A percentile compares a stretch with the other conserved stretches of the same genome.
These are phyloP conservation scores for Rugonectria rugulosa DNA, from an alignment of 2,329 filamentous ascomycete species.

Conservation along the genomic window DNA sequence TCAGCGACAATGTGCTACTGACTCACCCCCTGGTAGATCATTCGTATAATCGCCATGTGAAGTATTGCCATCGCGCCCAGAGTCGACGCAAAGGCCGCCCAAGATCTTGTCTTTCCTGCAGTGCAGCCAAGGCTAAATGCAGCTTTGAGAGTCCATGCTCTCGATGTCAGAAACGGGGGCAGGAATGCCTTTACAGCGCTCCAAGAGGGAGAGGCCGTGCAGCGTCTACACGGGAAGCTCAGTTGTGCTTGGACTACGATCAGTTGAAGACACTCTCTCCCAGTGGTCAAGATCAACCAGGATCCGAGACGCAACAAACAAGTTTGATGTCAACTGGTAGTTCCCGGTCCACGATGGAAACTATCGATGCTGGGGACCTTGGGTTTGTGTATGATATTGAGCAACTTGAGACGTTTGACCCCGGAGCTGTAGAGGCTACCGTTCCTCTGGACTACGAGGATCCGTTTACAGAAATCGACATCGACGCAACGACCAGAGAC, in stretches of 20 bases:
- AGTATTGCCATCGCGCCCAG: constrained; percentile 37
- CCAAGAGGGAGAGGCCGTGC: fast-evolving
- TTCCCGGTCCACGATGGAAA: too few species aligned
- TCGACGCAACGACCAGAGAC: background rate
- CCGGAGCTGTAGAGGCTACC: too few species aligned
- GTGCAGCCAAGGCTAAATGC: constrained; percentile 35
- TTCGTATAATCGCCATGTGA: constrained; percentile 35
- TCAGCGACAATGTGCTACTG: background rate
- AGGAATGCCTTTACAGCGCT: constrained; percentile 26
- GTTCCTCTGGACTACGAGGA: too few species aligned
- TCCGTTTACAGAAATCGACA: background rate
- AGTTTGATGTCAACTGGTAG: too few species aligned
- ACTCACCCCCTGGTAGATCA: constrained; percentile 21
- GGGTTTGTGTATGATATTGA: too few species aligned
- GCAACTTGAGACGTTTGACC: too few species aligned
- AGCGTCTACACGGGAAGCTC: background rate
- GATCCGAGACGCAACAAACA: background rate
- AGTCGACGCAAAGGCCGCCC: constrained; percentile 33
- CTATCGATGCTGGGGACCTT: too few species aligned
- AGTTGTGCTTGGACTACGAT: too few species aligned
- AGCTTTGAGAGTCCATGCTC: constrained; percentile 33
- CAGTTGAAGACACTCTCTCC: too few species aligned
- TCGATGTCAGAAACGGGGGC: constrained; percentile 23
- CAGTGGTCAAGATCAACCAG: too few species aligned
- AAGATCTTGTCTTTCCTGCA: constrained; percentile 33